Evolutionary conservation across 495 filamentous ascomycete species (phyloP).

Genomic region (Hyaloscypha variabilis): DNA sequence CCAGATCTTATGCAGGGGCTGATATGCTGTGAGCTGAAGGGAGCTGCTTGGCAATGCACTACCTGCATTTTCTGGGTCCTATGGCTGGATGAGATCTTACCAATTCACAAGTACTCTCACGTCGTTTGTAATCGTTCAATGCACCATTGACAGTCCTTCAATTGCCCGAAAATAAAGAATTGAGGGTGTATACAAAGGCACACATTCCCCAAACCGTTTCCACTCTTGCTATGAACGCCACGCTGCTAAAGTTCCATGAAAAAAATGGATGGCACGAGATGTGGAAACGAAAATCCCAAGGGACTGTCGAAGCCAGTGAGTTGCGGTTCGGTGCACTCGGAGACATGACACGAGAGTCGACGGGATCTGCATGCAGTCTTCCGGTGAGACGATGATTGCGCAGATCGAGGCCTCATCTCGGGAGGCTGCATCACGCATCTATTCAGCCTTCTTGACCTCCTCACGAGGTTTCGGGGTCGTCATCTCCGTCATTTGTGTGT

Average conservation of each 20-base stretch:
- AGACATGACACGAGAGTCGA: conserved; percentile 3
- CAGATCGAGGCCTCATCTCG: conserved; percentile 20
- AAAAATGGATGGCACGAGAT: background rate
- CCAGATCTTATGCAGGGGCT: background rate
- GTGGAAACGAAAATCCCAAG: background rate
- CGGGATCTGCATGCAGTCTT: conserved; percentile 6
- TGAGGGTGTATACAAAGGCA: background rate
- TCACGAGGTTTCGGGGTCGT: conserved; percentile 58
- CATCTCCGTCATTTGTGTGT: conserved; percentile 45
- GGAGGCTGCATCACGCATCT: conserved; percentile 27
- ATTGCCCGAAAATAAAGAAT: background rate
- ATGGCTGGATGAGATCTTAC: background rate
- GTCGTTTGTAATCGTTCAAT: background rate
- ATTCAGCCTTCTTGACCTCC: conserved; percentile 57
- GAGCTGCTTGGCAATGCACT: conserved; percentile 1
- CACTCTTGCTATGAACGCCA: background rate
- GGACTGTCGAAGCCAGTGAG: background rate
- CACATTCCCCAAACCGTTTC: background rate
- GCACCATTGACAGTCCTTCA: background rate
- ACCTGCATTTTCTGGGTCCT: conserved; percentile 7
- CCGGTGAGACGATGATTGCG: conserved; percentile 11
- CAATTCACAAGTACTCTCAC: background rate
- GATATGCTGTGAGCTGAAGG: background rate
- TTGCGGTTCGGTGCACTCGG: conserved; percentile 6
- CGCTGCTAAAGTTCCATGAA: conserved; percentile 1